These are phyloP conservation scores for Cladochytrium replicatum DNA, from an alignment of 192 early-diverging fungal species.

Conservation along the genomic window DNA sequence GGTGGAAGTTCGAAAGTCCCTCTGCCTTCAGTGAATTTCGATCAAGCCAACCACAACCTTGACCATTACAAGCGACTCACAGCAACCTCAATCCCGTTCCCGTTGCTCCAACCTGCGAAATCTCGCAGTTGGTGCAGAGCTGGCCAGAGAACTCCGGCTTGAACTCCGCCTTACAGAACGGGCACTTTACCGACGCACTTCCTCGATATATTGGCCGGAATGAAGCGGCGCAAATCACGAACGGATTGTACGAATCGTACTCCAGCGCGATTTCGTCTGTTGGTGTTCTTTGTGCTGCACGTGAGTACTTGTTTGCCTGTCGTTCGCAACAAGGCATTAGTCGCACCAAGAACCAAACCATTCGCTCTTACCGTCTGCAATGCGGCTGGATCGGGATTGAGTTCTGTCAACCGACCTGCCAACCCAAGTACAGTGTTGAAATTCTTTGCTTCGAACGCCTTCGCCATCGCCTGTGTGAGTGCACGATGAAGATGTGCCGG, in stretches of 20 bases:
- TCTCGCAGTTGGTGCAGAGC: conserved; percentile 79
- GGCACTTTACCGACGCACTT: conserved; percentile 65
- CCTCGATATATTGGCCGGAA: conserved; percentile 87
- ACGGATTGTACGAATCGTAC: conserved; percentile 95
- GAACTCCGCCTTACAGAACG: conserved; percentile 80
- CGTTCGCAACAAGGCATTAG: background rate
- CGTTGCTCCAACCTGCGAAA: conserved; percentile 71
- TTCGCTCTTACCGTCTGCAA: conserved; percentile 57
- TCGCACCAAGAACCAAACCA: background rate
- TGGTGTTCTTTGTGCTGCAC: conserved; percentile 37
- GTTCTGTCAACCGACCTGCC: conserved; percentile 81
- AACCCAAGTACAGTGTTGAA: conserved; percentile 77
- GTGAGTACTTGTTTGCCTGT: conserved; percentile 18
- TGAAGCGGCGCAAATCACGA: conserved; percentile 74
- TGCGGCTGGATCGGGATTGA: conserved; percentile 71
- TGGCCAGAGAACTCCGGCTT: conserved; percentile 69
- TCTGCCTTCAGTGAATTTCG: too few species aligned
- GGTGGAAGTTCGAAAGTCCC: too few species aligned
- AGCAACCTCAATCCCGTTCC: conserved; percentile 64
- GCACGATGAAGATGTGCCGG: conserved; percentile 79
- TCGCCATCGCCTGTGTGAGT: conserved; percentile 78
- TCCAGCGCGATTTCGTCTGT: conserved; percentile 71
- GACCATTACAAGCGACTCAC: too few species aligned
- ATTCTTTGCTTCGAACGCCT: conserved; percentile 74
- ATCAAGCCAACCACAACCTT: too few species aligned